Evolutionary conservation across 2,329 filamentous ascomycete species (phyloP).

Genomic region (Neofusicoccum parvum): DNA sequence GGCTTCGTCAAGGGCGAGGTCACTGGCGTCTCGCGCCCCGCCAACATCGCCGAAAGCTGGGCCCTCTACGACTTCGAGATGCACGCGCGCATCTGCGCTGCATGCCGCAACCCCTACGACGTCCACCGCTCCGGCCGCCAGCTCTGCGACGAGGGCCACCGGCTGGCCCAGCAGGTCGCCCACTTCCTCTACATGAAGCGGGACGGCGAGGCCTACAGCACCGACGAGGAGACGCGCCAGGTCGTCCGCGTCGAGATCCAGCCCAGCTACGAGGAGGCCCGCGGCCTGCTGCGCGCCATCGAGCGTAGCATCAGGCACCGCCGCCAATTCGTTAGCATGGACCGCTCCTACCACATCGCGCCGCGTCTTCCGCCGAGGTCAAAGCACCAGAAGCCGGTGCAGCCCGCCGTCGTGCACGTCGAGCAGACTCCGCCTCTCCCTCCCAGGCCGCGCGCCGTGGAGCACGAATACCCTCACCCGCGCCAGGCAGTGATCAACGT

Average conservation of each 20-base stretch:
- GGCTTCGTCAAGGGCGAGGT: slow-evolving; percentile 42
- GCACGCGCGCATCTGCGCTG: slow-evolving; percentile 48
- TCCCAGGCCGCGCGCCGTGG: slow-evolving; percentile 25
- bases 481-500: slow-evolving; percentile 28
- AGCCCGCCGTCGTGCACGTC: background rate
- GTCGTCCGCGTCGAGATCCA: slow-evolving; percentile 48
- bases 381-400: slow-evolving; percentile 17
- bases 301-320: slow-evolving; percentile 43
- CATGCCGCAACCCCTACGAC: slow-evolving; percentile 49
- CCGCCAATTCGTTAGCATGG: slow-evolving; percentile 46
- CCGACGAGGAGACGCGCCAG: slow-evolving; percentile 40
- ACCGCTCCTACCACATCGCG: slow-evolving; percentile 45
- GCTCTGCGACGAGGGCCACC: slow-evolving; percentile 48
- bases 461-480: slow-evolving; percentile 24
- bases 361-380: slow-evolving; percentile 33
- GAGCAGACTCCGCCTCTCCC: slow-evolving; percentile 7
- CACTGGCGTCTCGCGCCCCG: slow-evolving; percentile 43
- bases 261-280: slow-evolving; percentile 43
- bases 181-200: slow-evolving; percentile 37
- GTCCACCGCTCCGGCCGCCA: slow-evolving; percentile 42
- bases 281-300: slow-evolving; percentile 44
- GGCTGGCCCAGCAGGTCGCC: slow-evolving; percentile 49
- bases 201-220: slow-evolving; percentile 34
- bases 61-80: slow-evolving; percentile 51
- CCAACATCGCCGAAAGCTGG: slow-evolving; percentile 47